Evolutionary conservation across 805 yeast genomes (phyloP), one percentile per base, ranked within the genome.

Genomic region (Isabelozyma heimii): DNA sequence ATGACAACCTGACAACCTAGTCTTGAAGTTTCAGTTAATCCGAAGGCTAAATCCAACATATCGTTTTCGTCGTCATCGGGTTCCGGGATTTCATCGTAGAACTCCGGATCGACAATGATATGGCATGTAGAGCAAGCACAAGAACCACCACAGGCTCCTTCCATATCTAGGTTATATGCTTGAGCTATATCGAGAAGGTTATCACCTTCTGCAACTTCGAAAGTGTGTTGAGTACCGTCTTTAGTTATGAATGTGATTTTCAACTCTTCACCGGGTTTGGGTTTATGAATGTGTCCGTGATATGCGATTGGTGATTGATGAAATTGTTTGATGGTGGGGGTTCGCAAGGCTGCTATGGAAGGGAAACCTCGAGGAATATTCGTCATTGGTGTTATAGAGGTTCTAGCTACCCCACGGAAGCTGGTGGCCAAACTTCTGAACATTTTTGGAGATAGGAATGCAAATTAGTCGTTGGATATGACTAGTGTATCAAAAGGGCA

Each of bases 71-170:
- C 99, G 64, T 94, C 99, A 55, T 85, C 89, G 0, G 99, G 98
- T 66, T 94, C 98, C 8, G 94, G 96, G 54, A 94, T 81, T 44
- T 73, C 80, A 62, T 94, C 99, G 69, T 90, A 94, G 65, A 75
- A 91, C 42, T 87, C 97, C 0, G 99, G 98, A 65, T 94, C 99
- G 38, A 94, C 91, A 45, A 94, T 92, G 47, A 94, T 85, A 70
- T 94, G 99, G 65, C 99, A 94, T 0, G 99, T 94, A 5, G 97
- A 91, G 66, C 99, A 94, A 1, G 99, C 99, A 76, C 99, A 94
- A 4, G 97, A 90, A 3, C 98, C 99, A 17, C 99, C 99, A 70
- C 99, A 94, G 0, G 99, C 99, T 42, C 85, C 97, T 66, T 94
- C 99, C 94, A 94, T 91, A 56, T 94, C 99, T 49, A 94, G 69